These are phyloP conservation scores for Whalleya microplaca DNA, from an alignment of 2,329 filamentous ascomycete species.

Conservation along the genomic window DNA sequence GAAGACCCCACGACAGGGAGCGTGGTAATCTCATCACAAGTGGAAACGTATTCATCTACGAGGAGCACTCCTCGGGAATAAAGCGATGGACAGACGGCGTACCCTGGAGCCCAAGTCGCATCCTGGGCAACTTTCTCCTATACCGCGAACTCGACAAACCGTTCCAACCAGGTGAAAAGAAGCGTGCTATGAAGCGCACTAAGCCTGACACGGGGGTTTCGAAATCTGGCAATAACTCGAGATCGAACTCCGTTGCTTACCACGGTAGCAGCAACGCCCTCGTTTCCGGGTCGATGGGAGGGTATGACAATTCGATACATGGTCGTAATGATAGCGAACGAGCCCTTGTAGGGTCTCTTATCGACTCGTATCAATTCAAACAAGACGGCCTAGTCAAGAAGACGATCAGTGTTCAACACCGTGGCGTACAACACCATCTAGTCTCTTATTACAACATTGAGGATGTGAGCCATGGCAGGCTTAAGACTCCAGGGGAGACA, in stretches of 20 bases:
- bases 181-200: conserved; percentile 75
- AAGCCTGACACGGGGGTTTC: conserved; percentile 46
- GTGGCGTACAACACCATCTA: conserved; percentile 78
- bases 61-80: conserved; percentile 87
- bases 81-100: conserved; percentile 94
- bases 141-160: conserved; percentile 81
- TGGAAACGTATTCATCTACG: conserved; percentile 88
- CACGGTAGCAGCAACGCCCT: conserved; percentile 3
- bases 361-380: conserved; percentile 92
- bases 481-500: conserved; percentile 63
- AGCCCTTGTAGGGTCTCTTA: conserved; percentile 73
- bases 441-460: conserved; percentile 87
- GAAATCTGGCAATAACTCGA: conserved; percentile 38
- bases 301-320: conserved; percentile 17
- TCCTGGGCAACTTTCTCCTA: conserved; percentile 82
- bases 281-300: not conserved
- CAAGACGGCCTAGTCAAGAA: conserved; percentile 85
- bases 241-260: conserved; percentile 26
- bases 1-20: conserved; percentile 86
- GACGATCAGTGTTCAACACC: conserved; percentile 80
- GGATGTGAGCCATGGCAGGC: conserved; percentile 68
- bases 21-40: conserved; percentile 76
- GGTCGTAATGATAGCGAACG: conserved; percentile 39
- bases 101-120: conserved; percentile 87
- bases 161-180: conserved; percentile 83